Evolutionary conservation across 192 early-diverging fungal genomes (phyloP).

Genomic region (Haplosporangium gracile): DNA sequence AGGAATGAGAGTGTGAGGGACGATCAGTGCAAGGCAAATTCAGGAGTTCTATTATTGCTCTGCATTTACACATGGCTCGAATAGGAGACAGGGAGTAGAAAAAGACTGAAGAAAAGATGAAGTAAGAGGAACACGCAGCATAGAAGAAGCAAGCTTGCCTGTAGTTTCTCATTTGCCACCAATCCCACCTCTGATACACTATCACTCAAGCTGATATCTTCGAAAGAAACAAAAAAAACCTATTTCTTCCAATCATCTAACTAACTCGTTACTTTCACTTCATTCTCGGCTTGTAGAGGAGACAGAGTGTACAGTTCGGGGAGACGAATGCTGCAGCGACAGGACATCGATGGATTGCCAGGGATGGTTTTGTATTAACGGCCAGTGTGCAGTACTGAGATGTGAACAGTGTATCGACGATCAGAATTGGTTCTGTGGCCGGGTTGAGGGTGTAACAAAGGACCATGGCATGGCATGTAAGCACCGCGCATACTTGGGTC

Average conservation of each 20-base stretch:
- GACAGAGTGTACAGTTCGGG: constrained; percentile 23
- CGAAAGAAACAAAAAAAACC: neutral
- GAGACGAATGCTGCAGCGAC: constrained; percentile 40
- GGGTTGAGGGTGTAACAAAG: constrained; percentile 38
- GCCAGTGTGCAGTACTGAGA: constrained; percentile 18
- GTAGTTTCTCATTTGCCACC: neutral
- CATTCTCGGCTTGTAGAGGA: constrained; percentile 14
- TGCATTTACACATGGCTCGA: neutral
- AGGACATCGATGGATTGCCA: constrained; percentile 40
- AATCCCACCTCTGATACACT: neutral
- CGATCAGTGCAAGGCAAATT: neutral
- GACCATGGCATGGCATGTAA: constrained; percentile 42
- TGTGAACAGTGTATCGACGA: constrained; percentile 38
- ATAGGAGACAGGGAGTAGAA: neutral
- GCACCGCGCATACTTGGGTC: constrained; percentile 16
- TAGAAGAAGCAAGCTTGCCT: neutral
- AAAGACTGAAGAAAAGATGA: neutral
- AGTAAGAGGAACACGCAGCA: neutral
- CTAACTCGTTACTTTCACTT: neutral
- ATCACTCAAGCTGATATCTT: neutral
- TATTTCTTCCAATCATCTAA: neutral
- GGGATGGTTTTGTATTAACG: constrained; percentile 50
- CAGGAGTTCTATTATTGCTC: neutral
- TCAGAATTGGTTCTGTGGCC: constrained; percentile 44
- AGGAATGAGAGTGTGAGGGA: neutral